These are phyloP conservation scores for maize (Zea mays) DNA, from an alignment of 176 grass and related monocot species.

Conservation along the genomic window Zm-B73-REFERENCE-NAM-5.0 NC_050104.1:49468001-49468500, in stretches of 20 bases:
- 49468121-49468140: slow-evolving; percentile 44
- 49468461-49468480: slow-evolving; percentile 33
- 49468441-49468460: slow-evolving; percentile 50
- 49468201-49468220: slow-evolving; percentile 17
- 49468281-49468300: neutral
- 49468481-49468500: slow-evolving; percentile 33
- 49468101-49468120: slow-evolving; percentile 44
- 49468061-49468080: slow-evolving; percentile 37
- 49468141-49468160: slow-evolving; percentile 40
- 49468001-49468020: neutral
- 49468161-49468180: slow-evolving; percentile 37
- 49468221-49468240: neutral
- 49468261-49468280: neutral
- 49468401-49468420: slow-evolving; percentile 42
- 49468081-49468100: slow-evolving; percentile 45
- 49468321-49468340: neutral
- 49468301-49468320: slow-evolving; percentile 8
- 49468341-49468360: neutral
- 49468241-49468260: neutral
- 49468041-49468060: slow-evolving; percentile 39
- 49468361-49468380: neutral
- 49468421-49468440: slow-evolving; percentile 20
- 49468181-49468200: slow-evolving; percentile 27
- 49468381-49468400: slow-evolving; percentile 36
- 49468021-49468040: slow-evolving; percentile 11